Evolutionary conservation across 2,329 filamentous ascomycete genomes (phyloP), one percentile per base, ranked within the genome.

Genomic region (Xylaria arbuscula): DNA sequence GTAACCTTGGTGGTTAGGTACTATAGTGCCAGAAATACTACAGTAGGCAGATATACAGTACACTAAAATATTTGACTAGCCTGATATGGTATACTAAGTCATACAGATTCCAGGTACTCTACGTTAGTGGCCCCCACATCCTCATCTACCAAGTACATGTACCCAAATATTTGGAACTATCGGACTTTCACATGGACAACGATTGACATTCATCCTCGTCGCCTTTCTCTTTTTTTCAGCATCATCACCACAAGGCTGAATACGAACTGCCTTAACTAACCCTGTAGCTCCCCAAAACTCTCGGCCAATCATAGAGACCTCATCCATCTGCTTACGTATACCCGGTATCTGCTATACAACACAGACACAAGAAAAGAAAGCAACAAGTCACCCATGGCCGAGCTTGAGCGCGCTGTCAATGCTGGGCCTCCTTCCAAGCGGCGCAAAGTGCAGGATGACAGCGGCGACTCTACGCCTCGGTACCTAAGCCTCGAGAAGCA

Each of bases 401-500:
- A 73, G 34, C 61, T 73, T 45, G 74, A 76, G 56, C 61, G 75
- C 34, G 65, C 73, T 56, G 63, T 70, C 58, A 73, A 64, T 47
- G 66, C 74, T 13, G 79, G 75, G 38, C 80, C 81, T 17, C 79
- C 80, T 13, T 77, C 80, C 9, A 83, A 84, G 71, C 79, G 82
- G 38, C 81, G 82, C 67, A 80, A 79, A 74, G 76, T 83, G 42
- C 73, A 78, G 68, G 79, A 82, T 58, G 83, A 82, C 63, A 82
- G 79, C 71, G 75, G 77, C 59, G 78, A 77, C 59, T 79, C 80
- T 73, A 81, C 80, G 9, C 80, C 81, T 10, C 78, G 78, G 42
- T 83, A 83, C 74, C 81, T 80, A 67, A 84, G 82, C 40, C 82
- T 86, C 8, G 84, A 87, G 68, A 83, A 85, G 28, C 24, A 62